A percentile compares a stretch with the other conserved stretches of the same genome.
These are phyloP conservation scores for Phellopilus nigrolimitatus DNA, from an alignment of 1,284 basidiomycete genomes.

Conservation along the genomic window DNA sequence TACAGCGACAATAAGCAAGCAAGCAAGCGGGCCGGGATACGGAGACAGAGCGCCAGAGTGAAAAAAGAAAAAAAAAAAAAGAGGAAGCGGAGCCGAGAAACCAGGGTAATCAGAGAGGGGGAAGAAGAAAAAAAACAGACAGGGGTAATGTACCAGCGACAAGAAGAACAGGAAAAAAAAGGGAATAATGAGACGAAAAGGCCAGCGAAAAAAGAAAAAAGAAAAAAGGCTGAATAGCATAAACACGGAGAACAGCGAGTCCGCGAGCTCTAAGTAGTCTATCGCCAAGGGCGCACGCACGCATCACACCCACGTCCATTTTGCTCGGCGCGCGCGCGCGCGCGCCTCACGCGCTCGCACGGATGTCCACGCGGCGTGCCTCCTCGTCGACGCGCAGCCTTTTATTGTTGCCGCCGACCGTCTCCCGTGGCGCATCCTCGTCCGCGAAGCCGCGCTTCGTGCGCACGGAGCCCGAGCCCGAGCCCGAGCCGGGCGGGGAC, in stretches of 20 bases:
- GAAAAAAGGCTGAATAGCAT: neutral
- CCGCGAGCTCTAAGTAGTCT: neutral
- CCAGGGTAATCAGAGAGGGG: neutral
- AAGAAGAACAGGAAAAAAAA: too few species aligned
- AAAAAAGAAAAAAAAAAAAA: too few species aligned
- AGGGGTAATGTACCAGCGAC: too few species aligned
- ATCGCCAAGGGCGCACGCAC: too few species aligned
- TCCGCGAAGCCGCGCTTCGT: conserved; percentile 9
- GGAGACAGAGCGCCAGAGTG: too few species aligned
- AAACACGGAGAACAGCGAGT: neutral
- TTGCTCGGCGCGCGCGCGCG: neutral
- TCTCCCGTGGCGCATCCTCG: neutral
- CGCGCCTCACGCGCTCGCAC: conserved; percentile 12
- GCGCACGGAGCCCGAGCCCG: neutral
- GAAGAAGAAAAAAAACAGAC: neutral
- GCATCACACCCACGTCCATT: too few species aligned
- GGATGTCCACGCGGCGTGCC: conserved; percentile 11
- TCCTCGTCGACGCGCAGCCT: conserved; percentile 11
- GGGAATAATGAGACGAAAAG: neutral
- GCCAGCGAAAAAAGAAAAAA: conserved; percentile 27
- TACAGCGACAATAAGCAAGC: too few species aligned
- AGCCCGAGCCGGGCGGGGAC: too few species aligned
- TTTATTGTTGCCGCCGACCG: conserved; percentile 7
- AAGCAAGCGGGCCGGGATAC: too few species aligned
- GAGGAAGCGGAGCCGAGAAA: too few species aligned